Evolutionary conservation across 2,329 filamentous ascomycete genomes (phyloP).

Genomic region (Stromatinia cepivora): DNA sequence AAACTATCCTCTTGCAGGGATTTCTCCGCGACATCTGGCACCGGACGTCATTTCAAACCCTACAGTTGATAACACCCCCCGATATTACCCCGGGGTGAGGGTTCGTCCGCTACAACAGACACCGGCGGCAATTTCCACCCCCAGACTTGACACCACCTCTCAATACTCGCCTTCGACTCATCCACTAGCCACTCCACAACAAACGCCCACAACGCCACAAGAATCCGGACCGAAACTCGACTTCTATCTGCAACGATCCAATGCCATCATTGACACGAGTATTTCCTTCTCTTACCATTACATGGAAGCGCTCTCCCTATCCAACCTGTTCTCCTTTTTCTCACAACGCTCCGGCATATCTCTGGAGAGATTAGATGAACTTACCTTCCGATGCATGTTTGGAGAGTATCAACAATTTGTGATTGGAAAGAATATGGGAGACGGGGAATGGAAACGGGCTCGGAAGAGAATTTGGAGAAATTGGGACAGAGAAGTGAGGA

Average conservation of each 20-base stretch:
- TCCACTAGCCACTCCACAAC: background rate
- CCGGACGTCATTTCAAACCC: background rate
- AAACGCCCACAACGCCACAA: constrained; percentile 16
- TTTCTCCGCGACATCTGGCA: background rate
- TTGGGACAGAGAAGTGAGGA: constrained; percentile 13
- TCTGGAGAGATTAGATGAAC: background rate
- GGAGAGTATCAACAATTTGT: constrained; percentile 21
- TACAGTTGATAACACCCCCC: background rate
- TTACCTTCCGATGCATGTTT: constrained; percentile 23
- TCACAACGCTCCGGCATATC: constrained; percentile 7
- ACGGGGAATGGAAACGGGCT: constrained; percentile 15
- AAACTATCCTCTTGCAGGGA: background rate
- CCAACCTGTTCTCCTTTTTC: constrained; percentile 14
- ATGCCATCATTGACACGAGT: background rate
- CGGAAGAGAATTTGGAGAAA: constrained; percentile 22
- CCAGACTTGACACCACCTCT: background rate
- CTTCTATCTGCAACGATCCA: constrained; percentile 19
- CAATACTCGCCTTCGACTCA: background rate
- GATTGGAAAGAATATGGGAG: constrained; percentile 14
- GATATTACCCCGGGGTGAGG: background rate
- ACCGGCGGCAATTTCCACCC: background rate
- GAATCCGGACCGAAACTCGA: constrained; percentile 6
- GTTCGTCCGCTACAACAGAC: background rate
- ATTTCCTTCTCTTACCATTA: constrained; percentile 3
- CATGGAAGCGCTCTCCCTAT: constrained; percentile 12